Conservation (phyloP, 1,284 basidiomycete genomes). For the Puccinia triticina region DNA sequence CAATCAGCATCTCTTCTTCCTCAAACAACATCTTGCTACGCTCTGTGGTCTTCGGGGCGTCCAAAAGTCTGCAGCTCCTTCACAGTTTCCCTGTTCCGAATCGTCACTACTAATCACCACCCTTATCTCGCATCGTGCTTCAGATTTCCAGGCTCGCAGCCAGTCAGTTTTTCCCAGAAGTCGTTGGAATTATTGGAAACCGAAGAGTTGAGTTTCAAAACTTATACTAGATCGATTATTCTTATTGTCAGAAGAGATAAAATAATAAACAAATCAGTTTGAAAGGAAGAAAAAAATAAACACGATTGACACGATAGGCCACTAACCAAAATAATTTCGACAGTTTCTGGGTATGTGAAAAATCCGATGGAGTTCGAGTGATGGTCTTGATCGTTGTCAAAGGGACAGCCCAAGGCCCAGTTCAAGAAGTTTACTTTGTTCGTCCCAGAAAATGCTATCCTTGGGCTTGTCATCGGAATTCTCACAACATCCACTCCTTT, state of each 20-base stretch:
- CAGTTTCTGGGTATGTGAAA: slow-evolving; percentile 99
- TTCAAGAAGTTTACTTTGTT: slow-evolving; percentile 80
- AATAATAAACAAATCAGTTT: slow-evolving; percentile 18
- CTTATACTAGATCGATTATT: neutral
- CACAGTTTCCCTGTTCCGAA: neutral
- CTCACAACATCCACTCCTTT: neutral
- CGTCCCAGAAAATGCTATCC: slow-evolving; percentile 56
- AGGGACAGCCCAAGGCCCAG: slow-evolving; percentile 62
- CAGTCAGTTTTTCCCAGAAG: slow-evolving; percentile 76
- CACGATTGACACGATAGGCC: slow-evolving; percentile 19
- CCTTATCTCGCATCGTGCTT: neutral
- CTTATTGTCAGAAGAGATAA: slow-evolving; percentile 1
- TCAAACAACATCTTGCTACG: slow-evolving; percentile 44
- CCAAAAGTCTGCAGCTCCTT: neutral
- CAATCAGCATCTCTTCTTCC: slow-evolving; percentile 24
- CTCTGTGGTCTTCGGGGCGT: slow-evolving; percentile 34
- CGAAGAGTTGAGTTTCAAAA: slow-evolving; percentile 71
- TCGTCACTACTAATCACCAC: neutral
- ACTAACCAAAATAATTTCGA: neutral
- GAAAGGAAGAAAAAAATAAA: too few species aligned
- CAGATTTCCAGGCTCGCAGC: slow-evolving; percentile 91
- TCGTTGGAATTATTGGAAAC: slow-evolving; percentile 76
- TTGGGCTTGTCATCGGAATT: neutral
- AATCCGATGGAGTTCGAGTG: slow-evolving; percentile 95
- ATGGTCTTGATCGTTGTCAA: slow-evolving; percentile 75